phyloP scores from a whole-genome alignment of 73 alveolate genomes.

The Tetrahymena thermophila region DNA sequence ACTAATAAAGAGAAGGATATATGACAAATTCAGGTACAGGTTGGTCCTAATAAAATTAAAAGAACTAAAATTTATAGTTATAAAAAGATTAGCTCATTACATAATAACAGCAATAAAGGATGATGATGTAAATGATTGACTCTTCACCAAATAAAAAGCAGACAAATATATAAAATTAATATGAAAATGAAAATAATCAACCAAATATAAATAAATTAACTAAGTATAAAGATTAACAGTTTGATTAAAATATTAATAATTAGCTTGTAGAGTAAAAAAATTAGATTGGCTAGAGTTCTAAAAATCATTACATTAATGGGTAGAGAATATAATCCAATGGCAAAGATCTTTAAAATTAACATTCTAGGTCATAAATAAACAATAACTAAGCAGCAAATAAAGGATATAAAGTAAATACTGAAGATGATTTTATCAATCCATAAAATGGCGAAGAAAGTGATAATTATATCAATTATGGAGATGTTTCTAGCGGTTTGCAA shows the following conservation, averaged over 20 bases:
- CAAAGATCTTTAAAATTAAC: background rate
- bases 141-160: background rate
- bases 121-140: background rate
- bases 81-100: background rate
- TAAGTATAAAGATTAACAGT: background rate
- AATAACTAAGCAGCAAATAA: background rate
- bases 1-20: conserved; percentile 52
- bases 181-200: background rate
- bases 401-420: conserved; percentile 20
- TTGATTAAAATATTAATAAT: background rate
- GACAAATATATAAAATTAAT: background rate
- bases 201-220: background rate
- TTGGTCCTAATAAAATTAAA: conserved; percentile 3
- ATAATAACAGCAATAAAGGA: background rate
- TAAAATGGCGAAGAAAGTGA: conserved; percentile 24
- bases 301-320: background rate
- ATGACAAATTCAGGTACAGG: conserved; percentile 42
- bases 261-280: background rate
- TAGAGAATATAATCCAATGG: conserved; percentile 14
- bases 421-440: conserved; percentile 25
- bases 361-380: background rate
- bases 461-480: background rate
- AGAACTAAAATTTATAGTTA: background rate
- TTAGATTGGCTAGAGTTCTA: background rate
- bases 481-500: background rate